phyloP scores from a whole-genome alignment of 1,284 basidiomycete genomes.

The Papiliotrema fonsecae region DNA sequence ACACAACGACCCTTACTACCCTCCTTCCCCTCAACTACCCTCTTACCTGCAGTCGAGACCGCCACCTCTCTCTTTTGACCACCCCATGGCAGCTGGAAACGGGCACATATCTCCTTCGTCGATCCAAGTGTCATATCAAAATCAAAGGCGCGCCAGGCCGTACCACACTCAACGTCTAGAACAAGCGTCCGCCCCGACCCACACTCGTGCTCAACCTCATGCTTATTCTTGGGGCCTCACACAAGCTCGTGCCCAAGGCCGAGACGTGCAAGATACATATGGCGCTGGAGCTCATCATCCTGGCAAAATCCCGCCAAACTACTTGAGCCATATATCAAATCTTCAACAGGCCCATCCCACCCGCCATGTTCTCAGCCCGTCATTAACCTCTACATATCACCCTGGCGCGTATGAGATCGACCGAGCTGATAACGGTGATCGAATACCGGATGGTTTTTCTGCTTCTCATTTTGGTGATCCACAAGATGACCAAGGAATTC shows the following conservation, averaged over 20 bases:
- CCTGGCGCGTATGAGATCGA: too few species aligned
- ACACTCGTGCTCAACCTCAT: background rate
- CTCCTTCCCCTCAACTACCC: background rate
- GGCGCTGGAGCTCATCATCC: background rate
- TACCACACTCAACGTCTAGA: constrained; percentile 7
- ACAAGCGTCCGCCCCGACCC: constrained; percentile 1
- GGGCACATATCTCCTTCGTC: background rate
- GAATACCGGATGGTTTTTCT: too few species aligned
- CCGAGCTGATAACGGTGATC: too few species aligned
- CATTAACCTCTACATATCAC: background rate
- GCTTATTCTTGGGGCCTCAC: too few species aligned
- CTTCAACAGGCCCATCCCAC: background rate
- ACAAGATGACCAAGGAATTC: too few species aligned
- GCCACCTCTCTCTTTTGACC: too few species aligned
- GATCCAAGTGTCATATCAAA: background rate
- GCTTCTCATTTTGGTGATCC: too few species aligned
- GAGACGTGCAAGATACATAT: background rate
- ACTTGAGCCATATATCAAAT: background rate
- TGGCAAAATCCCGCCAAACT: background rate
- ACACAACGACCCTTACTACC: background rate
- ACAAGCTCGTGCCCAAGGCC: background rate
- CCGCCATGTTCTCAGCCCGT: background rate
- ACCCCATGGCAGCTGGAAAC: too few species aligned
- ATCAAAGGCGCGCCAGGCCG: background rate
- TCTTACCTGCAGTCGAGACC: background rate